These are phyloP conservation scores for Neurospora discreta DNA, from an alignment of 495 filamentous ascomycete species.

Conservation along the genomic window DNA sequence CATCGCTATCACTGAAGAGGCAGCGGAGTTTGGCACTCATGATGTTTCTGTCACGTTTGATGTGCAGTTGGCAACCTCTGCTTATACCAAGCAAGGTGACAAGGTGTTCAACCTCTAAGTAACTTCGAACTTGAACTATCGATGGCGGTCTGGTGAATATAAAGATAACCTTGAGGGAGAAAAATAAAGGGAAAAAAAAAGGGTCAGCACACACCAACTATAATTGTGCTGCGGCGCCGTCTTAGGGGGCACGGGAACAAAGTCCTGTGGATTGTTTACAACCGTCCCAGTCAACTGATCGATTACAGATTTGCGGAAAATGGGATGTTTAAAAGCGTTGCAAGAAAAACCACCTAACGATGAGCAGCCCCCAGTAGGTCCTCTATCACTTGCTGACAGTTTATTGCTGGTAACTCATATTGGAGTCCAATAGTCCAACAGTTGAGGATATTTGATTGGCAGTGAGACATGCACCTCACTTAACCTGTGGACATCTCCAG, in stretches of 20 bases:
- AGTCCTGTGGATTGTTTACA: not conserved
- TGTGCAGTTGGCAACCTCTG: not conserved
- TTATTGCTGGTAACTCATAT: not conserved
- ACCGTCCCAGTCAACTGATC: not conserved
- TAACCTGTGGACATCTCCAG: not conserved
- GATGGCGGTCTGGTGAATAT: not conserved
- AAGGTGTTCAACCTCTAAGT: not conserved
- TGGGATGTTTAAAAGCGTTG: not conserved
- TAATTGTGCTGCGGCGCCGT: not conserved
- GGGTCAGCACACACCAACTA: not conserved
- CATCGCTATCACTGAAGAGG: constrained; percentile 50
- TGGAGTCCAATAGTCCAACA: not conserved
- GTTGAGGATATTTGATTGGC: not conserved
- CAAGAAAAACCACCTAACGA: not conserved
- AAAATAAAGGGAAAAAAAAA: no score
- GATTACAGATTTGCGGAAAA: not conserved
- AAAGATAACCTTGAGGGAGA: not conserved
- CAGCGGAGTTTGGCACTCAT: constrained; percentile 36
- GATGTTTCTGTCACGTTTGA: constrained; percentile 25
- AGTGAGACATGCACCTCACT: not conserved
- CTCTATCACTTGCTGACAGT: not conserved
- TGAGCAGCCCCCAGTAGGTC: not conserved
- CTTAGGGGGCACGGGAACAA: not conserved
- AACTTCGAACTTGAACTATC: not conserved
- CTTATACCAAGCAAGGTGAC: not conserved